These are phyloP conservation scores for Basipetospora chlamydospora DNA, from an alignment of 2,329 filamentous ascomycete genomes.

Conservation along the genomic window DNA sequence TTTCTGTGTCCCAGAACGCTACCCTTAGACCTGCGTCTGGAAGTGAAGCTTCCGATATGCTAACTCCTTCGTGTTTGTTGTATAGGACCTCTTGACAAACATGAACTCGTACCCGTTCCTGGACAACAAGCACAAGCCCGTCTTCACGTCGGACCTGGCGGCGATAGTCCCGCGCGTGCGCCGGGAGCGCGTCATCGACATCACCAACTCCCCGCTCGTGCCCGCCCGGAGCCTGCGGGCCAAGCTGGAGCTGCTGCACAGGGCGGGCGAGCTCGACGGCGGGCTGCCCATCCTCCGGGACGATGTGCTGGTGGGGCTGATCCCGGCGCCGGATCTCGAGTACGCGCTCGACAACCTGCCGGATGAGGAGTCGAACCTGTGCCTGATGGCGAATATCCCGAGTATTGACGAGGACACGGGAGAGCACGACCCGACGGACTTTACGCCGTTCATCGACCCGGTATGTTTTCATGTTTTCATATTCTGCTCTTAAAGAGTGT, in stretches of 20 bases:
- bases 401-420: conserved; percentile 49
- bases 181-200: conserved; percentile 71
- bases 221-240: conserved; percentile 59
- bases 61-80: conserved; percentile 3
- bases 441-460: conserved; percentile 83
- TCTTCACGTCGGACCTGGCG: conserved; percentile 76
- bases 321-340: conserved; percentile 86
- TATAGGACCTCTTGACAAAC: conserved; percentile 76
- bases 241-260: conserved; percentile 71
- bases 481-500: background rate
- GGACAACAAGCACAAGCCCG: conserved; percentile 87
- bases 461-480: conserved; percentile 39
- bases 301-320: conserved; percentile 70
- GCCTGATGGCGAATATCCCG: conserved; percentile 63
- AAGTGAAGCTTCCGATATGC: conserved; percentile 12
- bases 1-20: background rate
- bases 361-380: conserved; percentile 59
- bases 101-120: conserved; percentile 97
- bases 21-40: no score
- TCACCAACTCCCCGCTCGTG: conserved; percentile 68
- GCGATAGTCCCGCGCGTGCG: conserved; percentile 72
- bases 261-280: conserved; percentile 79
- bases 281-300: conserved; percentile 76
- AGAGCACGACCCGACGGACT: conserved; percentile 58
- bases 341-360: conserved; percentile 76